Evolutionary conservation across 164 flowering plant species (phyloP).

Genomic region (Aristolochia californica): DNA sequence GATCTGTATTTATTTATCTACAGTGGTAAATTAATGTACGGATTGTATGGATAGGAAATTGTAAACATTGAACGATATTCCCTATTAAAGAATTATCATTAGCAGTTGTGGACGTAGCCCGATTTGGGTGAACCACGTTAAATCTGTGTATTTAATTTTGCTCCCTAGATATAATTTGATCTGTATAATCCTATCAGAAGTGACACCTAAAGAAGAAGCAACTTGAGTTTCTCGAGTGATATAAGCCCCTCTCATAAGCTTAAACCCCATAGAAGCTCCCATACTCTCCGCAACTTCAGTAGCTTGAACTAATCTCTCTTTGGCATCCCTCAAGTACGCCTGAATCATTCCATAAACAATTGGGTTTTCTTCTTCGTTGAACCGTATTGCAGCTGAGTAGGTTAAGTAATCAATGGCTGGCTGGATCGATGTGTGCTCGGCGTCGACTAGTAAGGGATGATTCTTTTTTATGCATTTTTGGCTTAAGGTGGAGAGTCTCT

Average conservation of each 20-base stretch:
- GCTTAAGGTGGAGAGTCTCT: slow-evolving; percentile 41
- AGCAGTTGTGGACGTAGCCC: no score
- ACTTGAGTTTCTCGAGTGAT: slow-evolving; percentile 49
- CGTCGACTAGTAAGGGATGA: slow-evolving; percentile 59
- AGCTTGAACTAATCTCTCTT: slow-evolving; percentile 40
- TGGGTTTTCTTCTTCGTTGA: slow-evolving; percentile 29
- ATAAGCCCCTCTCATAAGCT: slow-evolving; percentile 89
- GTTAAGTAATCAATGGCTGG: slow-evolving; percentile 86
- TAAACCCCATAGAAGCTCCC: slow-evolving; percentile 61
- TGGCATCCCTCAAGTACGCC: slow-evolving; percentile 72
- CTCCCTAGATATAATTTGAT: no score
- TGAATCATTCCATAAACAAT: slow-evolving; percentile 69
- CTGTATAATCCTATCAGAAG: no score
- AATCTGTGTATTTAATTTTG: no score
- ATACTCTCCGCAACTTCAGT: slow-evolving; percentile 47
- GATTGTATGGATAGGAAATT: no score
- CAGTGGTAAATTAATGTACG: no score
- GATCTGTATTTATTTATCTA: no score
- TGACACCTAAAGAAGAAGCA: slow-evolving; percentile 51
- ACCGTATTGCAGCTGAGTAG: slow-evolving; percentile 40
- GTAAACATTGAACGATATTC: no score
- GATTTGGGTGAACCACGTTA: no score
- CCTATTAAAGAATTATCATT: no score
- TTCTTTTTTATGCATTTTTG: slow-evolving; percentile 30
- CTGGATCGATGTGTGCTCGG: slow-evolving; percentile 70